phyloP scores from a whole-genome alignment of 2,329 filamentous ascomycete genomes.

The Boeremia exigua region DNA sequence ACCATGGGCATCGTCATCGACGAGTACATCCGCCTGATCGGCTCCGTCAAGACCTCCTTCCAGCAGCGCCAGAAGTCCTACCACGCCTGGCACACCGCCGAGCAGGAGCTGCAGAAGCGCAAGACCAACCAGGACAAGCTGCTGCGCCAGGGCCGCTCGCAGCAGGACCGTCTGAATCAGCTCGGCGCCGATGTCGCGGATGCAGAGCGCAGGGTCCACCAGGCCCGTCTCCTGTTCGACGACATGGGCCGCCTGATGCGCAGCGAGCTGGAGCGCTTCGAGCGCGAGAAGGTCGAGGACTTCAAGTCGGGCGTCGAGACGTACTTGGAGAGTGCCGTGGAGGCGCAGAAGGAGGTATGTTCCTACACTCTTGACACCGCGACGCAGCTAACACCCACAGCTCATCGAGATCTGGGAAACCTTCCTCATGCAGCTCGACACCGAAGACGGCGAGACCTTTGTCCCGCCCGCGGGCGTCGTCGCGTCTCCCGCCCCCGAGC shows the following conservation, averaged over 20 bases:
- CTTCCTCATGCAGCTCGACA: conserved; percentile 93
- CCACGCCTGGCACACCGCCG: conserved; percentile 90
- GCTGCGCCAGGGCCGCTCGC: conserved; percentile 90
- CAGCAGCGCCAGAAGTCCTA: conserved; percentile 92
- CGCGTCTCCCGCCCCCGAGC: conserved; percentile 34
- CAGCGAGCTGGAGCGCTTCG: conserved; percentile 88
- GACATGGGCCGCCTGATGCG: conserved; percentile 97
- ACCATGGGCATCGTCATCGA: conserved; percentile 98
- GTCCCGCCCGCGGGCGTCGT: conserved; percentile 48
- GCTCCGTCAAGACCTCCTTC: conserved; percentile 93
- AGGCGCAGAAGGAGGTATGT: conserved; percentile 96
- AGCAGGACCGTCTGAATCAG: conserved; percentile 94
- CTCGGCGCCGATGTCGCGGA: conserved; percentile 93
- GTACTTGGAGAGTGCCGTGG: conserved; percentile 93
- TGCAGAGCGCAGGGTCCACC: conserved; percentile 90
- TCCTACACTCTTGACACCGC: background rate
- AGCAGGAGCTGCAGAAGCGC: conserved; percentile 88
- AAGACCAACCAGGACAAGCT: conserved; percentile 91
- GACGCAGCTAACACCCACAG: conserved; percentile 46
- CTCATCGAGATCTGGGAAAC: conserved; percentile 96
- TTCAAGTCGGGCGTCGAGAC: conserved; percentile 99
- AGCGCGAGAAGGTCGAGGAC: conserved; percentile 97
- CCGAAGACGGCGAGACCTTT: conserved; percentile 73
- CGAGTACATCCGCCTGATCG: conserved; percentile 95
- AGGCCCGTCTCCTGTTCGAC: conserved; percentile 87